A percentile compares a stretch with the other conserved stretches of the same genome.
These are phyloP conservation scores for Rhodomyrtus psidioides DNA, from an alignment of 441 rosid genomes.

Conservation along the genomic window DNA sequence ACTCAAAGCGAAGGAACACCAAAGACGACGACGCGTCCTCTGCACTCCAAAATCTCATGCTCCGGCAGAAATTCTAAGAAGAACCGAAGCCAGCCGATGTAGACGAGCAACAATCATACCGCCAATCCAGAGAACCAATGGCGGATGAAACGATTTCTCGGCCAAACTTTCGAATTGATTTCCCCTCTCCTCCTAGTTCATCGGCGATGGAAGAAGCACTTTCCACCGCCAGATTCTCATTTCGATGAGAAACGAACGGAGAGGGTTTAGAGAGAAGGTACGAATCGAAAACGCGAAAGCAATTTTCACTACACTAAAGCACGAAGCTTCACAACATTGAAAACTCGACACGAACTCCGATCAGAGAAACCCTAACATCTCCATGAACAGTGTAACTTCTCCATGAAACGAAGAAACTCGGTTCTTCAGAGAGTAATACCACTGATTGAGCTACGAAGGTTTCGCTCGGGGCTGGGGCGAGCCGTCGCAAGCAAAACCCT, in stretches of 20 bases:
- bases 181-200: slow-evolving; percentile 28
- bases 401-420: too few species aligned
- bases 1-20: too few species aligned
- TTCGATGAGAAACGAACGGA: background rate
- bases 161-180: slow-evolving; percentile 22
- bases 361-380: background rate
- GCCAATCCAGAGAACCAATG: slow-evolving; percentile 30
- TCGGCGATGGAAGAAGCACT: slow-evolving; percentile 24
- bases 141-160: slow-evolving; percentile 93
- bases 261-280: background rate
- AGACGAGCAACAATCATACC: slow-evolving; percentile 81
- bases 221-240: background rate
- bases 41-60: background rate
- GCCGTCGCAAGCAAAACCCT: background rate
- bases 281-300: background rate
- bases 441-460: too few species aligned
- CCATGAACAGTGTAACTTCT: background rate
- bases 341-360: background rate
- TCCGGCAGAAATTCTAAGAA: background rate
- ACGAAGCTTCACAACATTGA: background rate
- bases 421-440: too few species aligned
- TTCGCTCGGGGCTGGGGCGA: background rate
- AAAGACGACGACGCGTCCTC: background rate
- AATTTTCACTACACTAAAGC: background rate
- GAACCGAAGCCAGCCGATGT: slow-evolving; percentile 11